A percentile compares a stretch with the other conserved stretches of the same genome.
Evolutionary conservation across 371 early-diverging fungal genomes (phyloP).

Genomic region (Globomyces sp.): DNA sequence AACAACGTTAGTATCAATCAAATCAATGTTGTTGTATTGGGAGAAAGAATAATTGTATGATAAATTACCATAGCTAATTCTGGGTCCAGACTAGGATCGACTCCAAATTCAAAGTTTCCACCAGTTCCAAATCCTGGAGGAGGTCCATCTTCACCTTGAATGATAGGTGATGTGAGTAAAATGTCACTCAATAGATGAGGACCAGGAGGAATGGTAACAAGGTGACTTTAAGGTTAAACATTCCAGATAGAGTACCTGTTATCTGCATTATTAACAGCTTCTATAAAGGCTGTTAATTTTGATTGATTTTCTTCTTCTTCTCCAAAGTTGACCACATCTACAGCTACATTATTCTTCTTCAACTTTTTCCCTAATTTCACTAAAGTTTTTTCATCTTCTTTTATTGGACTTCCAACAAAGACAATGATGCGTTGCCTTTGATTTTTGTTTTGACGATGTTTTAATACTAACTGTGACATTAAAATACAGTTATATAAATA

Average conservation of each 20-base stretch:
- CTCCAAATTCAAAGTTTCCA: slow-evolving; percentile 90
- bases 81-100: slow-evolving; percentile 93
- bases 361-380: slow-evolving; percentile 91
- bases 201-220: slow-evolving; percentile 93
- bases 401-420: slow-evolving; percentile 91
- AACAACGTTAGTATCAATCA: background rate
- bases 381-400: slow-evolving; percentile 77
- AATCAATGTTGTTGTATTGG: background rate
- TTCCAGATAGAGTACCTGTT: slow-evolving; percentile 60
- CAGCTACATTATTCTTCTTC: slow-evolving; percentile 95
- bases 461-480: slow-evolving; percentile 75
- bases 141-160: slow-evolving; percentile 78
- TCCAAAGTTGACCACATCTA: slow-evolving; percentile 97
- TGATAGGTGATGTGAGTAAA: slow-evolving; percentile 81
- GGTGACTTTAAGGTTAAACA: slow-evolving; percentile 55
- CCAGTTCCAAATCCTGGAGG: slow-evolving; percentile 61
- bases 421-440: slow-evolving; percentile 92
- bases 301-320: slow-evolving; percentile 88
- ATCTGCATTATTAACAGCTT: slow-evolving; percentile 83
- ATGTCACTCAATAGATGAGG: slow-evolving; percentile 91
- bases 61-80: slow-evolving; percentile 81
- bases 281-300: slow-evolving; percentile 88
- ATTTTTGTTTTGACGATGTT: slow-evolving; percentile 96
- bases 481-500: slow-evolving; percentile 32
- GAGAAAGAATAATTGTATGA: slow-evolving; percentile 17